Evolutionary conservation across 2,329 filamentous ascomycete genomes (phyloP).

Genomic region (Pestalotiopsis fici): DNA sequence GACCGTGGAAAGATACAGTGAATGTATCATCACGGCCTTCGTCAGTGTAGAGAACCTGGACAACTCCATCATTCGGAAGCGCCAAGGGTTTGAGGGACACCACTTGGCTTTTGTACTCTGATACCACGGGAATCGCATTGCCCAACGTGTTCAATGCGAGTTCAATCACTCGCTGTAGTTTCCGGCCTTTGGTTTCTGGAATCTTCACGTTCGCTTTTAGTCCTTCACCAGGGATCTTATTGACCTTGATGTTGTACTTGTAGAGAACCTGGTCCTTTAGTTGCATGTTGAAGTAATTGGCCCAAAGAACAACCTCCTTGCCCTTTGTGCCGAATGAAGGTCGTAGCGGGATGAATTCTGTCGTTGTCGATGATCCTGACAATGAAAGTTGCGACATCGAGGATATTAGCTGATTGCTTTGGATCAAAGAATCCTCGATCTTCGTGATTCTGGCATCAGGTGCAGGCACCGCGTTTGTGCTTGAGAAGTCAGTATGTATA

Average conservation of each 20-base stretch:
- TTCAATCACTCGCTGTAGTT: constrained; percentile 43
- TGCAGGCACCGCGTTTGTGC: constrained; percentile 14
- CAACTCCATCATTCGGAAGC: constrained; percentile 32
- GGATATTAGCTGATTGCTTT: constrained; percentile 30
- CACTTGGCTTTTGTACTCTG: constrained; percentile 53
- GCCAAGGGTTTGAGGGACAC: constrained; percentile 38
- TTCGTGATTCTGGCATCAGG: constrained; percentile 32
- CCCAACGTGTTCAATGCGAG: constrained; percentile 36
- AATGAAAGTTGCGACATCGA: constrained; percentile 38
- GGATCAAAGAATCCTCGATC: constrained; percentile 43
- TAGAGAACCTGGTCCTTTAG: constrained; percentile 37
- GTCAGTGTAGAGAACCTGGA: constrained; percentile 37
- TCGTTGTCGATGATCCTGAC: constrained; percentile 12
- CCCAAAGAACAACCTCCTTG: constrained; percentile 45
- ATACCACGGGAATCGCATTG: constrained; percentile 35
- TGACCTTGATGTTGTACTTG: constrained; percentile 47
- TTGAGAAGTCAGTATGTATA: background rate
- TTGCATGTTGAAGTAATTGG: constrained; percentile 54
- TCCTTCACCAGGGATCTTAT: constrained; percentile 10
- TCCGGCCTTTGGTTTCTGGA: constrained; percentile 40
- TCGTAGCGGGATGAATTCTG: constrained; percentile 40
- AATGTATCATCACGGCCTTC: constrained; percentile 35
- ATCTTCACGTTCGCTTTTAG: constrained; percentile 15
- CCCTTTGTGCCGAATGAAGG: constrained; percentile 52
- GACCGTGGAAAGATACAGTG: constrained; percentile 42